These are phyloP conservation scores for Arabidopsis hybrid DNA, from an alignment of 441 rosid species.

Conservation along the genomic window DNA sequence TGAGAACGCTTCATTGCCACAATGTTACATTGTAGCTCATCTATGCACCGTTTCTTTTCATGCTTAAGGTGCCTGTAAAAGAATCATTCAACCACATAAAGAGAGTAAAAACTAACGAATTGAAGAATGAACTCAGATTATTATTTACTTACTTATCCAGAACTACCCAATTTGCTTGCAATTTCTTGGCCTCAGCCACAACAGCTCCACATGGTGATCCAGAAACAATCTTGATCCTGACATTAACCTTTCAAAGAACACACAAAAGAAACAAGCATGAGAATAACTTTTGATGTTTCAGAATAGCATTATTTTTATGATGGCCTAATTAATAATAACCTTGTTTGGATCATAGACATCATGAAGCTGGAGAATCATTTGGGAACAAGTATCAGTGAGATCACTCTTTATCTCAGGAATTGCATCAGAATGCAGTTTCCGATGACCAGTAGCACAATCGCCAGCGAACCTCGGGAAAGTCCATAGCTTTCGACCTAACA, in stretches of 20 bases:
- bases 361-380: conserved; percentile 93
- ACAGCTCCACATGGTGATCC: conserved; percentile 86
- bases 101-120: conserved; percentile 3
- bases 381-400: conserved; percentile 87
- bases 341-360: conserved; percentile 96
- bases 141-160: conserved; percentile 75
- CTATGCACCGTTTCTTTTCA: conserved; percentile 85
- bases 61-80: conserved; percentile 76
- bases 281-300: conserved; percentile 1
- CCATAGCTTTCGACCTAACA: conserved; percentile 79
- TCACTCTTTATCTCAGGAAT: conserved; percentile 75
- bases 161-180: conserved; percentile 88
- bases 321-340: conserved; percentile 49
- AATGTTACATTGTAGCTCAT: conserved; percentile 93
- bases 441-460: conserved; percentile 81
- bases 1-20: conserved; percentile 94
- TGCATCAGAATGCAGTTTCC: conserved; percentile 65
- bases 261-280: conserved; percentile 30
- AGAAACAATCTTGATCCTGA: conserved; percentile 89
- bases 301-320: conserved; percentile 6
- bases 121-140: neutral
- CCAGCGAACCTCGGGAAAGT: conserved; percentile 78
- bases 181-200: conserved; percentile 85
- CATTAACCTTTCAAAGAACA: conserved; percentile 66
- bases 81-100: conserved; percentile 9